A percentile compares a stretch with the other conserved stretches of the same genome.
phyloP scores from a whole-genome alignment of 2,329 filamentous ascomycete species.

The Ophiocordyceps camponoti-leonardi region DNA sequence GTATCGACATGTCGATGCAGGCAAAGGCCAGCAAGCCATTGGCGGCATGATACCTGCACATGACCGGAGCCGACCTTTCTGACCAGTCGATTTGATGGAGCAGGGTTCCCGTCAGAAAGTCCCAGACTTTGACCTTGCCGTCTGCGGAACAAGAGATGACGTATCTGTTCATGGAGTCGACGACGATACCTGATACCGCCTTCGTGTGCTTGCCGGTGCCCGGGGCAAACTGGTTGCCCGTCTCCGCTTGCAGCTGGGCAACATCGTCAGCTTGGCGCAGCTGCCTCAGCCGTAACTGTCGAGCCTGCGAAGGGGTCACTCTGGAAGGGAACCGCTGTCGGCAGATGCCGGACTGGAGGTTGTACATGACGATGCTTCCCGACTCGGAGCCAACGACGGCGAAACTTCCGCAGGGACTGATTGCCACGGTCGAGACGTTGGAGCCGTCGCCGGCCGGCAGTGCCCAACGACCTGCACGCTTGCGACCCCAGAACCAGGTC shows the following conservation, averaged over 20 bases:
- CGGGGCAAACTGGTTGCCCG: slow-evolving; percentile 22
- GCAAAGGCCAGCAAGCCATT: slow-evolving; percentile 78
- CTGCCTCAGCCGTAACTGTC: slow-evolving; percentile 53
- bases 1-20: slow-evolving; percentile 76
- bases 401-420: slow-evolving; percentile 88
- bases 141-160: slow-evolving; percentile 79
- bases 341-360: slow-evolving; percentile 81
- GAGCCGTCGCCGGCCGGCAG: slow-evolving; percentile 71
- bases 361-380: slow-evolving; percentile 87
- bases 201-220: slow-evolving; percentile 61
- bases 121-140: slow-evolving; percentile 95
- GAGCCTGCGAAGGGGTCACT: slow-evolving; percentile 61
- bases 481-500: slow-evolving; percentile 97
- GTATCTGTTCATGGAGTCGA: slow-evolving; percentile 77
- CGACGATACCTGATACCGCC: slow-evolving; percentile 67
- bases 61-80: slow-evolving; percentile 53
- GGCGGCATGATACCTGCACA: slow-evolving; percentile 61
- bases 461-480: slow-evolving; percentile 82
- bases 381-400: slow-evolving; percentile 71
- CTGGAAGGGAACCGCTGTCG: slow-evolving; percentile 74
- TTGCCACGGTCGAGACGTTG: slow-evolving; percentile 72
- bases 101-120: slow-evolving; percentile 69
- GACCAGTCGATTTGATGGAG: slow-evolving; percentile 72
- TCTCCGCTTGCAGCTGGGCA: slow-evolving; percentile 31
- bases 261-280: slow-evolving; percentile 40